Evolutionary conservation across 2,329 filamentous ascomycete genomes (phyloP).

Genomic region (Botrytis fragariae): DNA sequence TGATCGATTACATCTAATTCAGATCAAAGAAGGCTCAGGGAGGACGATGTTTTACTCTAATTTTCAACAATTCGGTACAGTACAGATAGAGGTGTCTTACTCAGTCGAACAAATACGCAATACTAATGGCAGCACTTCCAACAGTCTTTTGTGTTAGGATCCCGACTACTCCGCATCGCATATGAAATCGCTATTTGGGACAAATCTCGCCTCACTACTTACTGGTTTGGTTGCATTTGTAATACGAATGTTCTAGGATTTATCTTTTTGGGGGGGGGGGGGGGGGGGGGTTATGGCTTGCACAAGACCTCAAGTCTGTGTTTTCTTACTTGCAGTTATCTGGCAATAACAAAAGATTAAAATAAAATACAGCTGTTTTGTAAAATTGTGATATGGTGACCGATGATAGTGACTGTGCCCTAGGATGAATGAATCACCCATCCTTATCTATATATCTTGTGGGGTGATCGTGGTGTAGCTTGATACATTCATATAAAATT

Average conservation of each 20-base stretch:
- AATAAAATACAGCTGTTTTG: neutral
- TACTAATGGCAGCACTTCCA: neutral
- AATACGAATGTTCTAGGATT: neutral
- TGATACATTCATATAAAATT: neutral
- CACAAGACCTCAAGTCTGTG: neutral
- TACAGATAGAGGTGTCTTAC: neutral
- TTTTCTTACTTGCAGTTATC: too few species aligned
- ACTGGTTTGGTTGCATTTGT: neutral
- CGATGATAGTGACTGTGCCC: neutral
- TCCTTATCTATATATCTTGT: neutral
- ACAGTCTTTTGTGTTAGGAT: neutral
- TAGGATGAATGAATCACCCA: neutral
- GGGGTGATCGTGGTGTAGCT: too few species aligned
- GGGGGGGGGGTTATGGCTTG: neutral
- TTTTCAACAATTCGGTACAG: neutral
- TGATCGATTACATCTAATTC: neutral
- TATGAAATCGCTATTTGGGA: neutral
- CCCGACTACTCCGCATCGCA: neutral
- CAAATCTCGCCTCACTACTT: neutral
- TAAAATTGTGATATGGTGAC: neutral
- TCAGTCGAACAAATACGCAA: neutral
- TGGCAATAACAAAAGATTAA: neutral
- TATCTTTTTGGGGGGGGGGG: neutral
- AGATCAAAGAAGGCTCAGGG: neutral
- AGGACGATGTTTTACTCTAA: neutral